Evolutionary conservation across 2,329 filamentous ascomycete species (phyloP).

Genomic region (Fusarium pilosicola): DNA sequence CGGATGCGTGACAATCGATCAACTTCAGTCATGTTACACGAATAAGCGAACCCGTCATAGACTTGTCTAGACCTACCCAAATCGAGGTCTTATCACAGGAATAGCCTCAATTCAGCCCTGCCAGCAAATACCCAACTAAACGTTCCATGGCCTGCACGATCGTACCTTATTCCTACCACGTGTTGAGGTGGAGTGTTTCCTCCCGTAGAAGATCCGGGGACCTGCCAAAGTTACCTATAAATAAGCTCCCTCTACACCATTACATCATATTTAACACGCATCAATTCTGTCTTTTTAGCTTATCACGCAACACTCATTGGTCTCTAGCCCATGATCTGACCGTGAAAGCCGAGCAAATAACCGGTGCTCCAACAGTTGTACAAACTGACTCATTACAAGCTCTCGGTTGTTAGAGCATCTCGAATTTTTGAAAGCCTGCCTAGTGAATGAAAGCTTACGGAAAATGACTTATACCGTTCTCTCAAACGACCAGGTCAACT

Average conservation of each 20-base stretch:
- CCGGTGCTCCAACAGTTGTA: neutral
- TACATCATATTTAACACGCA: conserved; percentile 37
- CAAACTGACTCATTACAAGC: neutral
- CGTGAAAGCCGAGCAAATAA: neutral
- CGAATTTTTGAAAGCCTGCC: neutral
- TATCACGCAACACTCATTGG: conserved; percentile 19
- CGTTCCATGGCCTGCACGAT: conserved; percentile 11
- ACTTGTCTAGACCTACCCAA: neutral
- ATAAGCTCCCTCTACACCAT: conserved; percentile 13
- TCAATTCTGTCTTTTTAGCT: conserved; percentile 16
- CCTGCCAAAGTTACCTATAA: neutral
- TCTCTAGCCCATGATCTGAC: neutral
- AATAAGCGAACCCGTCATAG: neutral
- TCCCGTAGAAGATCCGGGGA: conserved; percentile 11
- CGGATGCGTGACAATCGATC: neutral
- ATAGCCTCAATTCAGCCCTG: conserved; percentile 1
- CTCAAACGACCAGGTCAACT: conserved; percentile 65
- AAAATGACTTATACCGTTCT: conserved; percentile 68
- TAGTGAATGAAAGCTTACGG: neutral
- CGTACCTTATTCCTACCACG: conserved; percentile 4
- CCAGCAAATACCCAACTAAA: neutral
- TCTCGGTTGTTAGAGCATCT: neutral
- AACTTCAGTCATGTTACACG: neutral
- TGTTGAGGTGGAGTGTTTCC: conserved; percentile 39
- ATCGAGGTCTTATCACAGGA: neutral